Evolutionary conservation across 2,329 filamentous ascomycete species (phyloP).

Genomic region (Beauveria caledonica): DNA sequence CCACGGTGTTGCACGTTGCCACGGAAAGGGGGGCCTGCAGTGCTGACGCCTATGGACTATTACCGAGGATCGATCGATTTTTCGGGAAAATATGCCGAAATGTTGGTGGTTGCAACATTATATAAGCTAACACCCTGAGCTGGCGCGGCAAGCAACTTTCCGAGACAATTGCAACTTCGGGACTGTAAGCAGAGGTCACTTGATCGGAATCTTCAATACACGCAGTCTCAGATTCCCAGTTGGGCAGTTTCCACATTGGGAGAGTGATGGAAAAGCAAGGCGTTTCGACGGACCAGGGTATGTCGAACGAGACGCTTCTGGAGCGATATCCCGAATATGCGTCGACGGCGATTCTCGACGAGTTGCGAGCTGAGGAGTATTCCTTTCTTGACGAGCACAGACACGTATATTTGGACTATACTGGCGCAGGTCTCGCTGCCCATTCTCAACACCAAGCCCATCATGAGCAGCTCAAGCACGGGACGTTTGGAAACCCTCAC

Average conservation of each 20-base stretch:
- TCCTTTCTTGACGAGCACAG: slow-evolving; percentile 28
- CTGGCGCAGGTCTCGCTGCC: slow-evolving; percentile 29
- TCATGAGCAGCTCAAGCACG: slow-evolving; percentile 20
- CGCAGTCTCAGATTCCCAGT: background rate
- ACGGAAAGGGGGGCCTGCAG: background rate
- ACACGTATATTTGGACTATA: slow-evolving; percentile 35
- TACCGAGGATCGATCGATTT: background rate
- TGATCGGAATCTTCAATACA: background rate
- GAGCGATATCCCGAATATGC: slow-evolving; percentile 26
- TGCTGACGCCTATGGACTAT: background rate
- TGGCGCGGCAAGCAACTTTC: background rate
- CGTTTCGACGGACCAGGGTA: background rate
- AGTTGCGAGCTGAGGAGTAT: slow-evolving; percentile 26
- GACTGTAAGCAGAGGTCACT: background rate
- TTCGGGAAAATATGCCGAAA: background rate
- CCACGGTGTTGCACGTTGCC: slow-evolving; percentile 4
- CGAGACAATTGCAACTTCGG: background rate
- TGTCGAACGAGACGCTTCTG: slow-evolving; percentile 1
- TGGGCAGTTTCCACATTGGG: background rate
- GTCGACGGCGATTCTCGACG: slow-evolving; percentile 23
- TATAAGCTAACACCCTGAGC: background rate
- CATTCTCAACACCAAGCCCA: slow-evolving; percentile 25
- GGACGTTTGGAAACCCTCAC: slow-evolving; percentile 32
- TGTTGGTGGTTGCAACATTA: background rate
- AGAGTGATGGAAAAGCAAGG: background rate